Percentiles rank a stretch among this genome's conserved stretches.
phyloP scores from a whole-genome alignment of 345 rosid species.

The Citrus hindsii region DNA sequence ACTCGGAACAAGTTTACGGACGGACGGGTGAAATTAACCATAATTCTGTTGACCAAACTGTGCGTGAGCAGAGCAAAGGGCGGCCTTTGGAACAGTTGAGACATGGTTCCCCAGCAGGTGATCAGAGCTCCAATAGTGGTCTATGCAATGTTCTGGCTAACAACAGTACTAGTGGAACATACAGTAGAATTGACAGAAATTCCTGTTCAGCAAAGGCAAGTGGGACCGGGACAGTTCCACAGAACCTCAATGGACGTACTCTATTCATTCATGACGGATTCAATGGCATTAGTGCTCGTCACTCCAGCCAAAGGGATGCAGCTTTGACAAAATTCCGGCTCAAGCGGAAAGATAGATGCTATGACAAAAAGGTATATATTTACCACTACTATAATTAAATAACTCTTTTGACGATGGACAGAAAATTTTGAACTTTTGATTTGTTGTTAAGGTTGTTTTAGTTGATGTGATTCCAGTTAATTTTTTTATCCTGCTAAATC shows the following conservation, averaged over 20 bases:
- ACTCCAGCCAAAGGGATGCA: conserved; percentile 55
- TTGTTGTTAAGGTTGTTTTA: not conserved
- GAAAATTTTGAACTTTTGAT: not conserved
- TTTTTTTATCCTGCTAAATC: not conserved
- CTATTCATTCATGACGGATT: conserved; percentile 19
- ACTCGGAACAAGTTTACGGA: conserved; percentile 9
- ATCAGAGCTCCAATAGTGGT: conserved; percentile 31
- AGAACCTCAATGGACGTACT: conserved; percentile 19
- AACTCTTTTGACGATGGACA: not conserved
- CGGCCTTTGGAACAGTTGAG: conserved; percentile 25
- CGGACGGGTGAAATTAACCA: conserved; percentile 22
- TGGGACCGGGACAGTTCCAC: conserved; percentile 32
- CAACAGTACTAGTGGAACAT: conserved; percentile 26
- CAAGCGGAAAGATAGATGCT: conserved; percentile 72
- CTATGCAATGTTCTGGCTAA: conserved; percentile 20
- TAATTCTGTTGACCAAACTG: conserved; percentile 27
- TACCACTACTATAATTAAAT: too few species aligned
- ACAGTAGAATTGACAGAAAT: conserved; percentile 23
- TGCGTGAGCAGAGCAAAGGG: conserved; percentile 22
- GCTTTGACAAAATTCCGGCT: conserved; percentile 60
- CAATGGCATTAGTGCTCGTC: conserved; percentile 28
- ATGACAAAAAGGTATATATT: conserved; percentile 59
- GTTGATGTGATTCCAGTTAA: not conserved
- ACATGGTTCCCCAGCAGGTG: conserved; percentile 19
- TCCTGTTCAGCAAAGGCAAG: conserved; percentile 14